Percentiles rank a stretch among this genome's conserved stretches.
Conservation (phyloP, 1,284 basidiomycete genomes). For the Heterobasidion occidentale region DNA sequence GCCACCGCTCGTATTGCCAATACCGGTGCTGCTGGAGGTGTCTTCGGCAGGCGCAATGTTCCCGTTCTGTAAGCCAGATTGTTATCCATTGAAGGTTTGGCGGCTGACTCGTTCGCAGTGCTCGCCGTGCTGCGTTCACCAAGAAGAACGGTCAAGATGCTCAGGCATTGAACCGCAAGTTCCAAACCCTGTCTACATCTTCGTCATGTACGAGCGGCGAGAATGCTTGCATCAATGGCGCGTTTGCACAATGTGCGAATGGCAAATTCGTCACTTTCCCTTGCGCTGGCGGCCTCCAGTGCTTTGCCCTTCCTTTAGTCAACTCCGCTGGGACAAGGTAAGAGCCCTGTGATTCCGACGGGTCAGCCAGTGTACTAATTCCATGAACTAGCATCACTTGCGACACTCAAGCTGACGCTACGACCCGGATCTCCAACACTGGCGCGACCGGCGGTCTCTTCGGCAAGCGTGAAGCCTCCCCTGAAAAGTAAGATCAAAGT, state of each 20-base stretch:
- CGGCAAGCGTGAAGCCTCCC: neutral
- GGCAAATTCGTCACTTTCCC: constrained; percentile 28
- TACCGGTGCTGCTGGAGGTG: neutral
- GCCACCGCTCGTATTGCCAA: constrained; percentile 5
- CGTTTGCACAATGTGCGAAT: constrained; percentile 28
- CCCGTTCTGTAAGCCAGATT: neutral
- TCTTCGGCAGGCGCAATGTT: neutral
- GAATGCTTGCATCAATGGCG: constrained; percentile 16
- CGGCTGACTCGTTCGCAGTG: neutral
- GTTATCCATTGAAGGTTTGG: neutral
- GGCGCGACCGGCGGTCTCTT: neutral
- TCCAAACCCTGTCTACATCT: constrained; percentile 23
- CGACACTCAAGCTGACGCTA: neutral
- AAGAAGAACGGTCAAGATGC: constrained; percentile 31
- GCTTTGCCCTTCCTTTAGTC: constrained; percentile 44
- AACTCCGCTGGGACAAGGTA: constrained; percentile 35
- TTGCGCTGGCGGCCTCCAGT: constrained; percentile 31
- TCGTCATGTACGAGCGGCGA: constrained; percentile 33
- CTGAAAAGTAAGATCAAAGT: neutral
- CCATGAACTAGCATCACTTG: neutral
- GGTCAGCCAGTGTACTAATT: neutral
- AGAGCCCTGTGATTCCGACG: no score
- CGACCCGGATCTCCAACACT: neutral
- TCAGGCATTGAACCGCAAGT: constrained; percentile 32
- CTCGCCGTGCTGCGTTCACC: neutral